These are phyloP conservation scores for Colletotrichum phormii DNA, from an alignment of 2,329 filamentous ascomycete genomes.

Conservation along the genomic window DNA sequence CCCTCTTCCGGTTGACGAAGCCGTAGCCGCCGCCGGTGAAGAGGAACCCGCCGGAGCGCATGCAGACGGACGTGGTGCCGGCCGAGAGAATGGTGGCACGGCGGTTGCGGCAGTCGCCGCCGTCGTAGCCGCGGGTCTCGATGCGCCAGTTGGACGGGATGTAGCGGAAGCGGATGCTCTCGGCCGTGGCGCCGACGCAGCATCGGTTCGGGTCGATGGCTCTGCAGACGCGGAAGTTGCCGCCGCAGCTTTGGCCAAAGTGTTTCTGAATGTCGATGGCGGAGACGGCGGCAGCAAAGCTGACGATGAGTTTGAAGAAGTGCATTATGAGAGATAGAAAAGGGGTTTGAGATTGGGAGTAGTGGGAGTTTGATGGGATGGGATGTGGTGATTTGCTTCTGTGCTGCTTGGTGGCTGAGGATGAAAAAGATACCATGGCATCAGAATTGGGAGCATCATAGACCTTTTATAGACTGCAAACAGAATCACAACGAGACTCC, in stretches of 20 bases:
- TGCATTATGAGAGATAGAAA: background rate
- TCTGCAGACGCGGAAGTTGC: background rate
- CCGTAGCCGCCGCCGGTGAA: background rate
- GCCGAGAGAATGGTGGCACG: background rate
- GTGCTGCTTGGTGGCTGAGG: background rate
- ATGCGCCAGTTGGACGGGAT: conserved; percentile 3
- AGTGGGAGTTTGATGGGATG: too few species aligned
- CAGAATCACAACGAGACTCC: background rate
- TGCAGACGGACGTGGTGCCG: background rate
- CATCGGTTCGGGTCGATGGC: background rate
- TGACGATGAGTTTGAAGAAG: background rate
- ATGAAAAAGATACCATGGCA: background rate
- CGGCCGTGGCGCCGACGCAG: background rate
- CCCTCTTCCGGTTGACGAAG: background rate
- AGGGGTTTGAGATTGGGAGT: background rate
- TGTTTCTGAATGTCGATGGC: background rate
- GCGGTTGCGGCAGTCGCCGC: background rate
- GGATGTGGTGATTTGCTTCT: background rate
- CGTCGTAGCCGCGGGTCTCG: background rate
- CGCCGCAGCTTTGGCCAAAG: background rate
- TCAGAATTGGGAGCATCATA: background rate
- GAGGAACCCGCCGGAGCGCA: conserved; percentile 1
- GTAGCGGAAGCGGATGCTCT: conserved; percentile 1
- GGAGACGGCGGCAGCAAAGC: background rate
- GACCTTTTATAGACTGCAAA: background rate